Percentiles rank a stretch among this genome's conserved stretches.
These are phyloP conservation scores for Lipomyces yarrowii DNA, from an alignment of 1,139 yeast genomes.

Conservation along the genomic window DNA sequence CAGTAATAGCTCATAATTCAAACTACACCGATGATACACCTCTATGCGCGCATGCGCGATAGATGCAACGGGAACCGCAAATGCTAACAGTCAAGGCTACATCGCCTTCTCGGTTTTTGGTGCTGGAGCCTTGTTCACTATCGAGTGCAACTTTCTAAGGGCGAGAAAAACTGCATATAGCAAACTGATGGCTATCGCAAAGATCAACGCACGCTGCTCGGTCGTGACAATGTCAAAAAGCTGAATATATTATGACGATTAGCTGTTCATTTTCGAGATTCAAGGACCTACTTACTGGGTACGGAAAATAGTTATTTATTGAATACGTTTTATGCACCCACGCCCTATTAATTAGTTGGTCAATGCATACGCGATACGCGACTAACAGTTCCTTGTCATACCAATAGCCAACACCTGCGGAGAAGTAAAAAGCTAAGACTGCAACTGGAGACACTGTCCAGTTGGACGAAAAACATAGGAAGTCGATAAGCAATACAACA, in stretches of 20 bases:
- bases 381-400: neutral
- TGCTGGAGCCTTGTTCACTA: neutral
- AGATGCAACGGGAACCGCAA: neutral
- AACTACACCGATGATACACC: neutral
- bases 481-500: conserved; percentile 19
- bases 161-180: conserved; percentile 5
- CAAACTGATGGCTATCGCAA: conserved; percentile 13
- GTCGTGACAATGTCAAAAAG: conserved; percentile 10
- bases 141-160: conserved; percentile 12
- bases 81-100: neutral
- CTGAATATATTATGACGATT: neutral
- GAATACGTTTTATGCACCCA: conserved; percentile 26
- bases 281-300: conserved; percentile 13
- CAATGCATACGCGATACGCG: neutral
- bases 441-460: conserved; percentile 3
- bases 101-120: neutral
- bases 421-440: conserved; percentile 6
- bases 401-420: conserved; percentile 24
- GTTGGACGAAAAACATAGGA: conserved; percentile 19
- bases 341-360: conserved; percentile 8
- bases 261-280: neutral
- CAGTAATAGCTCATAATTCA: neutral
- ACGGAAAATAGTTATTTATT: conserved; percentile 19
- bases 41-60: neutral
- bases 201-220: conserved; percentile 17